Evolutionary conservation across 345 rosid species (phyloP), one percentile per base, ranked within the genome.

Genomic region (Jatropha curcas): DNA sequence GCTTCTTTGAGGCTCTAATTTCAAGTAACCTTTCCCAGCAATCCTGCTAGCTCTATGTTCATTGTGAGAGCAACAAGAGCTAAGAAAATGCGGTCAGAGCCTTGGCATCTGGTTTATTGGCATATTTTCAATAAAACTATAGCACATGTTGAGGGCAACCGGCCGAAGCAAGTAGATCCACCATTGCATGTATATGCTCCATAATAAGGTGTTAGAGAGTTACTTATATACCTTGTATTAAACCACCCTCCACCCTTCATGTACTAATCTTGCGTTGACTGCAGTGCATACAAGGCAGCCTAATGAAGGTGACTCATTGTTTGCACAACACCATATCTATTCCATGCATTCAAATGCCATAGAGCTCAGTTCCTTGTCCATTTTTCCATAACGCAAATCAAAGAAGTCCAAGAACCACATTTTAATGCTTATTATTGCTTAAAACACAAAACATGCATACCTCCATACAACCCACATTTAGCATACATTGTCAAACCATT

Each of bases 151-250:
- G 5, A 71, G 68, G 68, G 62, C 45, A 13, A 37, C 80, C 80
- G 0, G 80, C 72, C 67, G 76, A 68, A 46, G 72, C 76, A 7
- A 77, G 71, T 17, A 71, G 67, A 59, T 77, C 80, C 37, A 77
- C 80, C 80, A 77, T n/a, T 77, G 60, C 67, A 64, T 9, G 80
- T 77, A 48, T 77, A 71, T 77, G 80, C 76, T 77, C 76, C 76
- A 71, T 71, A 1, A 46, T 57, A 20, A n/a, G 80, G 80, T 31
- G 35, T 71, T 11, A 77, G 43, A 34, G 67, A 71, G 76, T 77
- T n/a, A 77, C n/a, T 60, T 77, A 13, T 60, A 14, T 1, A 71
- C 35, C 76, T 70, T 11, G 1, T 63, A 56, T 64, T 70, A 55
- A 70, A 76, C 24, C 24, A 55, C 34, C 20, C 45, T 58, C 70